Base-by-base conservation (phyloP, 305 asterid genomes). In the Striga hermonthica region DNA sequence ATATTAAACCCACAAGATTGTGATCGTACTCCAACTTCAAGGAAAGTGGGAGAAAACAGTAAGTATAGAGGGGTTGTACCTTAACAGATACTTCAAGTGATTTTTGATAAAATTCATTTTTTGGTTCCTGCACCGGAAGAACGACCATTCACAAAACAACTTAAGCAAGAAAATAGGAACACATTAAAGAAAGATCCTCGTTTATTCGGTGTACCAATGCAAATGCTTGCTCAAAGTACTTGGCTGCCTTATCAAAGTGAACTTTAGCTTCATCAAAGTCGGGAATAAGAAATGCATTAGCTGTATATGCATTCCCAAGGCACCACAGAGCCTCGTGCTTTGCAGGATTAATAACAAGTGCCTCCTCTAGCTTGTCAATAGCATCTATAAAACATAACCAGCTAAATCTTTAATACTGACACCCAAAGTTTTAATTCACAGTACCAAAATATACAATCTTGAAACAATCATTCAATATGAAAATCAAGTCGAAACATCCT, bases 241-340 rank as follows among this genome's bases (percentile, higher is more conserved):
- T 36, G 56, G 85, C 40, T 7, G 97, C 94, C 71, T 66, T 82
- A 34, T 86, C 95, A 56, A 93, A 93, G 72, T 55, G 78, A 75
- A 37, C 67, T 70, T 43, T 82, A 37, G 97, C 97, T 62, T 84
- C 92, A 7, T 77, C 92, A 57, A 75, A 75, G 66, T 88, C 94
- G 9, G 99, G 95, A 72, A 76, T 86, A 77, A 86, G 63, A 73
- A 90, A 90, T 6, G 87, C 97, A 74, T 74, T 76, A 31, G 99
- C 81, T 28, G 97, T 90, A 60, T 88, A 77, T 16, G 97, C 97
- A 73, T 93, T 93, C 38, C 99, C 99, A 53, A 90, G 83, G 75
- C 91, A 87, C 99, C 99, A 93, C 43, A 90, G 78, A 0, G 93
- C 81, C 57, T 93, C 99, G 16, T 84, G 92, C 77, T 83, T 88